Base-by-base conservation (phyloP, 805 yeast genomes). In the Metschnikowia aberdeeniae region DNA sequence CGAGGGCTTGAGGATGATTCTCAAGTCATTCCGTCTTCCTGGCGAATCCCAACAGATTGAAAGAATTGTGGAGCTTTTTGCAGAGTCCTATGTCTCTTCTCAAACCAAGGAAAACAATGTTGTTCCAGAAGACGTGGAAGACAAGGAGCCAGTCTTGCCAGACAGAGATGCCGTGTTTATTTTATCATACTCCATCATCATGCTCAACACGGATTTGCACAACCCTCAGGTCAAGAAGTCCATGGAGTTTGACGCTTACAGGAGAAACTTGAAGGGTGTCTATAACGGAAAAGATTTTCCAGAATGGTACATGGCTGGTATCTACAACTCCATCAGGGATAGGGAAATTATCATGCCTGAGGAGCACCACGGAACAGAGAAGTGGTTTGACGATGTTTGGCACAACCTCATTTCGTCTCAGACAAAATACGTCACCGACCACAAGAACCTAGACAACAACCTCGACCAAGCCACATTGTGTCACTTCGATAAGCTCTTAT, bases 31-130 rank as follows among this genome's bases (percentile, higher is more conserved):
- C 60, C 78, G 99, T 62, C 73, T 93, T 40, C 98, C 98, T 1
- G 99, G 99, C 48, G 99, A 93, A 66, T 86, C 97, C 0, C 98
- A 89, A 59, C 97, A 89, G 63, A 93, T 93, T 61, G 99, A 93
- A 63, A 77, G 97, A 57, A 80, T 92, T 12, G 84, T 93, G 26
- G 97, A 92, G 57, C 72, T 80, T 5, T 93, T 93, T 64, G 89
- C 95, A 3, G 82, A 81, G 34, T 79, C 86, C 47, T 93, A 88
- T 64, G 86, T 87, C 11, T 72, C 70, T 14, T 81, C 85, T 46
- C 88, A 84, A 57, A 66, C 49, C 17, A 20, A 53, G 4, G 50
- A 60, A 13, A 53, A 53, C 32, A 62, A 59, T 12, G 59, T 60
- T 6, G 47, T 47, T 7, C 46, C 47, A 1, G 56, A 50, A 8